Base-by-base conservation (phyloP, 1,284 basidiomycete species). In the Ustilago lituana region DNA sequence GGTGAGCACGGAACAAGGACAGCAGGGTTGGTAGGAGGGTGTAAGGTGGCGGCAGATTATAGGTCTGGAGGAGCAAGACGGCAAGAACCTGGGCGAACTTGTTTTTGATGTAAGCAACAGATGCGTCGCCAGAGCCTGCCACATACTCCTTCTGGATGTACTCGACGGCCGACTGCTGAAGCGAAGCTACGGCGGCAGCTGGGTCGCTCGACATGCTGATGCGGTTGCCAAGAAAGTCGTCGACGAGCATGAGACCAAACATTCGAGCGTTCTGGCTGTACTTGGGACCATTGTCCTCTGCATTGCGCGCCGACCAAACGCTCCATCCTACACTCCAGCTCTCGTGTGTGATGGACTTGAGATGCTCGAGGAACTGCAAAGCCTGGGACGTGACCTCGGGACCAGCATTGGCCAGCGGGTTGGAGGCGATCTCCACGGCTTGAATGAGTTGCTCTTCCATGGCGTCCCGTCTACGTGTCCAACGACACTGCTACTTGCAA, bases 51-150 rank as follows among this genome's bases (percentile, higher is more conserved):
- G 85, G 93, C 91, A 85, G 93, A 92, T 38, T 87, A 84, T 96
- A 96, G 14, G 91, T 90, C 84, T 90, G 90, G 46, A 98, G 87
- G 84, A 98, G 95, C 83, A 98, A 89, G 56, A 97, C 87, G 0
- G 95, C 91, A 43, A 98, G 86, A n/a, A 94, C 95, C 85, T 97
- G 94, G 15, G 94, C 93, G 82, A 98, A 92, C 84, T 98, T 98
- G 87, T 99, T 99, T 80, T 94, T 89, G 59, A 96, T 84, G 83
- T 90, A 82, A 0, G 64, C 39, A 0, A 75, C 55, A 5, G 75
- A 68, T 1, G 60, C 68, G 35, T 82, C 80, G 22, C 78, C 80
- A 0, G 62, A 36, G 7, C 76, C 76, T 12, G 50, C 47, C 8
- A 82, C 71, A 36, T 73, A 82, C 43, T 81, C 80, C n/a, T 56